These are phyloP conservation scores for Turnera subulata DNA, from an alignment of 345 rosid species.

Conservation along the genomic window DNA sequence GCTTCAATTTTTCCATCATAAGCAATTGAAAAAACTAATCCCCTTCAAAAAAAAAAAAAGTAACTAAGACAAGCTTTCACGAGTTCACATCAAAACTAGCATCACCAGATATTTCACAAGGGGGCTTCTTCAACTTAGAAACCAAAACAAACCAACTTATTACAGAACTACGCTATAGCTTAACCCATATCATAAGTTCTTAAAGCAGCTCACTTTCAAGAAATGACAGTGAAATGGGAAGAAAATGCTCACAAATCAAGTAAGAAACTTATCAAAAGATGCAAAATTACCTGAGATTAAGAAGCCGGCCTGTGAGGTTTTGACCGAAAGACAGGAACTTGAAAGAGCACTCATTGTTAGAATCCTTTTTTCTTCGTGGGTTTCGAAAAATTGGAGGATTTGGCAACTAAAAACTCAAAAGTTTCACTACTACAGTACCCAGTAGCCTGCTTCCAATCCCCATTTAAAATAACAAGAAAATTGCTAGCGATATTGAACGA, in stretches of 20 bases:
- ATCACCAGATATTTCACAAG: no score
- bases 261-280: not conserved
- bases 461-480: no score
- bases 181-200: not conserved
- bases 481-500: no score
- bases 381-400: not conserved
- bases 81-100: not conserved
- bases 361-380: not conserved
- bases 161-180: no score
- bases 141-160: no score
- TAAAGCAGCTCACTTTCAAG: not conserved
- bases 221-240: not conserved
- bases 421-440: no score
- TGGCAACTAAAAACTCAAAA: not conserved
- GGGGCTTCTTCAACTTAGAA: no score
- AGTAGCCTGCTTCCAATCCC: no score
- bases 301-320: constrained; percentile 8
- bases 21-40: no score
- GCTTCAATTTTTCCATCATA: no score
- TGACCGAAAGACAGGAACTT: constrained; percentile 14
- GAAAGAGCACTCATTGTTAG: constrained; percentile 20
- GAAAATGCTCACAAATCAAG: not conserved
- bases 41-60: not conserved
- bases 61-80: not conserved
- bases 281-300: constrained; percentile 15